A percentile compares a stretch with the other conserved stretches of the same genome.
phyloP scores from a whole-genome alignment of 139 green algal genomes.

The Picochlorum sp. region DNA sequence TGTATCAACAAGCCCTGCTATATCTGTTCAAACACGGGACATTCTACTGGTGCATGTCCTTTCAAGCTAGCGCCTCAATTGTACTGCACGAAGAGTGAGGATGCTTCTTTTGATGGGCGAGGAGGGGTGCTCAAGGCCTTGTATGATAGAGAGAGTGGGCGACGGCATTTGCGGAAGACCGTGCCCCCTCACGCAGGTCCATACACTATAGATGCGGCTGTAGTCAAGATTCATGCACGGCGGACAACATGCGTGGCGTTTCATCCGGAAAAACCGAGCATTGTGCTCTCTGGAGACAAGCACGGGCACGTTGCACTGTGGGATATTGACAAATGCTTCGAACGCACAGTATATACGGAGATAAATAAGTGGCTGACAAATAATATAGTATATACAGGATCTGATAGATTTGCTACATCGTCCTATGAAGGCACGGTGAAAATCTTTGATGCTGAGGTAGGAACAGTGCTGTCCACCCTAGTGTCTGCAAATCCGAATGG shows the following conservation, averaged over 20 bases:
- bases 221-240: constrained; percentile 71
- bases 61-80: constrained; percentile 50
- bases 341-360: constrained; percentile 57
- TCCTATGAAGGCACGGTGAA: constrained; percentile 67
- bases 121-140: constrained; percentile 21
- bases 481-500: not conserved
- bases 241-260: constrained; percentile 69
- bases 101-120: constrained; percentile 7
- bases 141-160: constrained; percentile 30
- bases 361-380: constrained; percentile 61
- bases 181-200: not conserved
- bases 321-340: constrained; percentile 71
- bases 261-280: constrained; percentile 44
- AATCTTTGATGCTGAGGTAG: constrained; percentile 13
- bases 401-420: constrained; percentile 19
- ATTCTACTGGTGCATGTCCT: constrained; percentile 80
- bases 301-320: constrained; percentile 71
- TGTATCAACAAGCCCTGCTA: constrained; percentile 86
- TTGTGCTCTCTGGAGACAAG: constrained; percentile 76
- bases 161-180: not conserved
- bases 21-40: constrained; percentile 68
- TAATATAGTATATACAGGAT: constrained; percentile 38
- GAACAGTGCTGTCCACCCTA: not conserved
- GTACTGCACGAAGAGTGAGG: constrained; percentile 21
- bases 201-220: constrained; percentile 69